Percentiles rank a stretch among this genome's conserved stretches.
phyloP scores from a whole-genome alignment of 176 grass and related monocot genomes.

The Avena sativa region DNA sequence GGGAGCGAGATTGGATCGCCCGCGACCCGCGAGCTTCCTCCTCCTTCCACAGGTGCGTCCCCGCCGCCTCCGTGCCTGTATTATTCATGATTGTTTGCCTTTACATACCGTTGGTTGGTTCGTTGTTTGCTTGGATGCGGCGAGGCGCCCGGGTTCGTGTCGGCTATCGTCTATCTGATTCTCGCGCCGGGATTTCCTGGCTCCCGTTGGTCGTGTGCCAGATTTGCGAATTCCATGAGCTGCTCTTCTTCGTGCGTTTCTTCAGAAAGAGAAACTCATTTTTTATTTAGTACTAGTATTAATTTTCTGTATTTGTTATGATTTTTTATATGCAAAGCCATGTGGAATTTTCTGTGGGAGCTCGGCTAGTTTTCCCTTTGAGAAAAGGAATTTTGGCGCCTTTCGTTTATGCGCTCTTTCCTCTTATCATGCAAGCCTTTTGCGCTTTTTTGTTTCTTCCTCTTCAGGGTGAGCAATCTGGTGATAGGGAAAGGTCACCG shows the following conservation, averaged over 20 bases:
- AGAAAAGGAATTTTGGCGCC: not conserved
- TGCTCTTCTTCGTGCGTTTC: not conserved
- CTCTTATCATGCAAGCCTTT: not conserved
- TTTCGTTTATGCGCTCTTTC: not conserved
- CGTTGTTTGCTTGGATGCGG: not conserved
- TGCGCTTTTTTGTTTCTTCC: constrained; percentile 28
- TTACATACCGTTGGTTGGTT: not conserved
- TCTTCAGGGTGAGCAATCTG: constrained; percentile 35
- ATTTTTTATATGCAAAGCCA: not conserved
- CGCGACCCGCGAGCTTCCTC: not conserved
- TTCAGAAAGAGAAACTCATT: not conserved
- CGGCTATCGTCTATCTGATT: not conserved
- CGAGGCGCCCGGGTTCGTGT: not conserved
- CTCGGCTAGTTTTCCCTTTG: not conserved
- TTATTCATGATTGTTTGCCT: not conserved
- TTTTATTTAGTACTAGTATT: not conserved
- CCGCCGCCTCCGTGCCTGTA: not conserved
- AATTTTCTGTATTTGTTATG: not conserved
- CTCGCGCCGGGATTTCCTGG: not conserved
- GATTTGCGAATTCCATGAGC: not conserved
- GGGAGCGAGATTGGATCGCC: constrained; percentile 3
- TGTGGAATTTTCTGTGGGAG: not conserved
- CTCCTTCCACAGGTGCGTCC: constrained; percentile 42
- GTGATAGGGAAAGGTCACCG: constrained; percentile 19
- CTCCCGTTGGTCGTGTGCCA: not conserved